These are phyloP conservation scores for Leccinum ochraceum DNA, from an alignment of 768 basidiomycete species.

Conservation along the genomic window DNA sequence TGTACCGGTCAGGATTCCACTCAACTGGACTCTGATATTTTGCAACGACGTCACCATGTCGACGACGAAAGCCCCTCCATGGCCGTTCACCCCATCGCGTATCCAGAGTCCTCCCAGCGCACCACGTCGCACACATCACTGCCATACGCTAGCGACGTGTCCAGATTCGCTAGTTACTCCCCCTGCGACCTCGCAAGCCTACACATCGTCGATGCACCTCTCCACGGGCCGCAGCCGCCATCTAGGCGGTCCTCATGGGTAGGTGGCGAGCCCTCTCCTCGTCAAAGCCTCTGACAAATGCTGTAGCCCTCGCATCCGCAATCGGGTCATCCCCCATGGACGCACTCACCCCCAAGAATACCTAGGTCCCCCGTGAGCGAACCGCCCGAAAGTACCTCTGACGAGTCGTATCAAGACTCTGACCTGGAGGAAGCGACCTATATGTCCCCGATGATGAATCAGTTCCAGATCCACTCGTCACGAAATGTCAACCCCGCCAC, in stretches of 20 bases:
- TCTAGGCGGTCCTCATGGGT: constrained; percentile 31
- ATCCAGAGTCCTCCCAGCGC: constrained; percentile 35
- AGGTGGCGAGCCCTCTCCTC: constrained; percentile 5
- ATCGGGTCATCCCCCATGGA: constrained; percentile 16
- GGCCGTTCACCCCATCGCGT: constrained; percentile 11
- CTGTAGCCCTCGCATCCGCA: constrained; percentile 22
- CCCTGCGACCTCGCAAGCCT: constrained; percentile 13
- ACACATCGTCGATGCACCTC: constrained; percentile 13
- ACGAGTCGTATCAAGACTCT: constrained; percentile 31
- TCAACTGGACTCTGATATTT: constrained; percentile 30
- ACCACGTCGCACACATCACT: constrained; percentile 26
- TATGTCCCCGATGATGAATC: constrained; percentile 35
- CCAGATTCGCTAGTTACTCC: constrained; percentile 12
- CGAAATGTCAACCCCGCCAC: constrained; percentile 8
- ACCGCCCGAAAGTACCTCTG: constrained; percentile 32
- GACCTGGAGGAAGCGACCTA: constrained; percentile 26
- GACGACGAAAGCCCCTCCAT: constrained; percentile 8
- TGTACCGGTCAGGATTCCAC: constrained; percentile 22
- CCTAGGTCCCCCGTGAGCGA: constrained; percentile 31
- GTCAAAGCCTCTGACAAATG: constrained; percentile 19
- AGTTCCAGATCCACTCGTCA: constrained; percentile 30
- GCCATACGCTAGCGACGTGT: constrained; percentile 15
- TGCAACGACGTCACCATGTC: constrained; percentile 17
- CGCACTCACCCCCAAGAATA: constrained; percentile 12
- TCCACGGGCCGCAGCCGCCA: constrained; percentile 10